phyloP scores from a whole-genome alignment of 257 asterid species.

The Nicotiana sylvestris region DNA sequence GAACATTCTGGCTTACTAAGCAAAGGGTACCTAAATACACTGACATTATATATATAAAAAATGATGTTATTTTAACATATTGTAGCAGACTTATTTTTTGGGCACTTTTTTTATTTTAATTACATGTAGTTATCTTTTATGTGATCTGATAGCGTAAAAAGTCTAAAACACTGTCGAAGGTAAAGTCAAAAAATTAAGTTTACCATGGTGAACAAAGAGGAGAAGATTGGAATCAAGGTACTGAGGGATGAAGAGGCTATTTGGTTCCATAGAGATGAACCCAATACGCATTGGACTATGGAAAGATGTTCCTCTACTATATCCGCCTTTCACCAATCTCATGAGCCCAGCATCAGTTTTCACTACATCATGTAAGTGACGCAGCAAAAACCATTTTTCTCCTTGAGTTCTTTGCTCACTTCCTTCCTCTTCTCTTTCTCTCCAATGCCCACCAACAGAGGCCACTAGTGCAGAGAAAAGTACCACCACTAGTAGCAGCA shows the following conservation, averaged over 20 bases:
- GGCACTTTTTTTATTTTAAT: too few species aligned
- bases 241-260: conserved; percentile 74
- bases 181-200: not conserved
- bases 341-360: conserved; percentile 65
- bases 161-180: too few species aligned
- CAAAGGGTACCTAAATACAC: too few species aligned
- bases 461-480: conserved; percentile 18
- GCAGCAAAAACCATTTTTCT: conserved; percentile 46
- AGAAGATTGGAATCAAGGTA: conserved; percentile 77
- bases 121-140: too few species aligned
- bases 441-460: conserved; percentile 17
- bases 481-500: conserved; percentile 22
- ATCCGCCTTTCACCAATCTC: conserved; percentile 46
- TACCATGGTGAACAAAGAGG: conserved; percentile 69
- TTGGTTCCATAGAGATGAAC: conserved; percentile 85
- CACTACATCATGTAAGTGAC: conserved; percentile 45
- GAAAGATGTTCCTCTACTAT: not conserved
- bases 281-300: conserved; percentile 56
- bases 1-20: not conserved
- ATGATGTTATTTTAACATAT: too few species aligned
- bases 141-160: too few species aligned
- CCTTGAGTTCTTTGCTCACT: conserved; percentile 21
- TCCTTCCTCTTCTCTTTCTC: not conserved
- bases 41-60: too few species aligned
- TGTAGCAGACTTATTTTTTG: too few species aligned